These are phyloP conservation scores for Opeltia flavorubescens DNA, from an alignment of 495 filamentous ascomycete genomes.

Conservation along the genomic window DNA sequence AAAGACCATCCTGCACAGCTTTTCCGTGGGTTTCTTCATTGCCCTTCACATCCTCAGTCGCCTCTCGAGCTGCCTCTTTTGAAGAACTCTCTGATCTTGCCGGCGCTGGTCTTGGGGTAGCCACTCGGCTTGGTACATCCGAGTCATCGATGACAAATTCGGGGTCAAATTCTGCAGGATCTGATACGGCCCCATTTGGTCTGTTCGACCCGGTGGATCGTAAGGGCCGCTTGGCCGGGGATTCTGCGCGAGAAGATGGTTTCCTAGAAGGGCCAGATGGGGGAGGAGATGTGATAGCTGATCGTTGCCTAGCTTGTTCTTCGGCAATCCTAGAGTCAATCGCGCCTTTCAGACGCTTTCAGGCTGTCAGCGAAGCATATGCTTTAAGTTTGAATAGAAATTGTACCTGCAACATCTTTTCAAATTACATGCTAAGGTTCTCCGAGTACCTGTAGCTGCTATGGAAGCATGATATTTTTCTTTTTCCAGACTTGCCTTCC, in stretches of 20 bases:
- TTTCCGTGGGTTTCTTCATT: not conserved
- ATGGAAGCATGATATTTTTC: too few relatives aligned
- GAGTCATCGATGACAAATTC: slow-evolving; percentile 72
- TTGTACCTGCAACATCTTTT: slow-evolving; percentile 39
- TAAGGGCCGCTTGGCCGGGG: slow-evolving; percentile 37
- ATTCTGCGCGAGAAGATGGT: slow-evolving; percentile 33
- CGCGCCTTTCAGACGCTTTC: slow-evolving; percentile 68
- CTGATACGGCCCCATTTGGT: slow-evolving; percentile 38
- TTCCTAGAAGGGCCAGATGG: slow-evolving; percentile 37
- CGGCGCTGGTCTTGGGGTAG: slow-evolving; percentile 34
- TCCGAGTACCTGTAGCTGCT: too few relatives aligned
- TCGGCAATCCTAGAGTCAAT: slow-evolving; percentile 79
- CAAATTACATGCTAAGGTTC: too few relatives aligned
- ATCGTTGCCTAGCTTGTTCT: slow-evolving; percentile 67
- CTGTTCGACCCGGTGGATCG: slow-evolving; percentile 29
- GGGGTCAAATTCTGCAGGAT: slow-evolving; percentile 72
- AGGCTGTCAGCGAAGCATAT: slow-evolving; percentile 7
- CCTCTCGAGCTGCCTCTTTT: slow-evolving; percentile 10
- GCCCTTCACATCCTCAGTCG: slow-evolving; percentile 10
- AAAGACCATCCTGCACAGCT: not conserved
- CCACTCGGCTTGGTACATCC: slow-evolving; percentile 35
- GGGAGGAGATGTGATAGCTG: slow-evolving; percentile 34
- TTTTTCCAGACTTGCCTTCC: too few relatives aligned
- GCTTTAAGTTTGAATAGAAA: slow-evolving; percentile 1
- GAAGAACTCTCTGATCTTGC: slow-evolving; percentile 18